Evolutionary conservation across 441 rosid species (phyloP), one percentile per base, ranked within the genome.

Genomic region (Flueggea neowawraea): DNA sequence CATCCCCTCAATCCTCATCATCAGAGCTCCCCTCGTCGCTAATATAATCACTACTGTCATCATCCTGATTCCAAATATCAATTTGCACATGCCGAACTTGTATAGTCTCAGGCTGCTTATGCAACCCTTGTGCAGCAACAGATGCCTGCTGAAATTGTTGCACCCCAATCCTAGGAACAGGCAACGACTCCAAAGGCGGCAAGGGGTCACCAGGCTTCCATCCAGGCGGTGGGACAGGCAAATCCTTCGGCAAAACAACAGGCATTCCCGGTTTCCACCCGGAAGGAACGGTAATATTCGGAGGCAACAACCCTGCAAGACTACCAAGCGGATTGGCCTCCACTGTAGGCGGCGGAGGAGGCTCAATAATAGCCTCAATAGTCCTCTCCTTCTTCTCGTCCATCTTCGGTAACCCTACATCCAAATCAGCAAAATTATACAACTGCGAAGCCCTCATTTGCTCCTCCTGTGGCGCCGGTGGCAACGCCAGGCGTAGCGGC

Each of bases 401-500:
- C 1, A 28, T 67, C 70, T 84, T 94, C 2, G 98, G 96, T 73
- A 94, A 68, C 15, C 97, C 96, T 15, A 94, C 87, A 69, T 94
- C 96, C 22, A 92, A 94, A 67, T 90, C 91, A 43, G 90, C 94
- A 48, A 89, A 89, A 10, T 67, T 62, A 58, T 94, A 94, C 45
- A 94, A 75, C 80, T 89, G 96, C 32, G 98, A 94, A 61, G 85
- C 93, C 43, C 98, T 82, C 96, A 94, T 80, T 79, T 94, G 95
- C 75, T 94, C 97, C 12, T 94, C 98, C 72, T 94, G 98, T 0
- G 98, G 98, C 10, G 96, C 98, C 59, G 98, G 98, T 36, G 98
- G 97, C 0, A 94, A 67, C 2, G 97, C 98, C 8, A 96, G 97
- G 5, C 93, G 95, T 31, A 94, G 96, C 22, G 98, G 96, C 0